Base-by-base conservation (phyloP, 768 basidiomycete genomes). In the Termitomyces sp. region DNA sequence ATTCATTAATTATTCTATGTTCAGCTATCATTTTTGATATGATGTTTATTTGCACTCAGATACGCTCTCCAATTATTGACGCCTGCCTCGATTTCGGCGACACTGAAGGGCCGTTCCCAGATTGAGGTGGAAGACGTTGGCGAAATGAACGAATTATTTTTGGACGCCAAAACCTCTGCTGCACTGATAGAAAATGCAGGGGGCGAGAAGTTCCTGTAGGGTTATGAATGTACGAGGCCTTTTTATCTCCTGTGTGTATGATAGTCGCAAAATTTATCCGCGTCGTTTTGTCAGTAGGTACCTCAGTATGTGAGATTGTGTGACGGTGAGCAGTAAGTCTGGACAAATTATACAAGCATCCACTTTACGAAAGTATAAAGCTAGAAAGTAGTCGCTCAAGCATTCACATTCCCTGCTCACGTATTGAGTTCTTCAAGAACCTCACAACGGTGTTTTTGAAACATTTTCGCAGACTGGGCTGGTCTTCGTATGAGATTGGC, bases 121-220 rank as follows among this genome's bases (percentile, higher is more conserved):
- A 93, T 98, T 56, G 83, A 86, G 60, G 73, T 87, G 3, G 94
- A 98, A 62, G 97, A 99, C 71, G 86, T 98, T 49, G 80, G 82
- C 34, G 95, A 98, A 80, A 94, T 97, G 88, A 88, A 88, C 62
- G 92, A 93, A 68, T 77, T 99, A 33, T 99, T 99, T 80, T 78
- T 98, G 65, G 95, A 98, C 71, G 94, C 96, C 20, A 96, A 95
- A 69, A 87, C 89, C 0, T 83, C 81, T 56, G 87, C 87, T n/a
- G 68, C 71, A 24, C 76, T 81, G 60, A 84, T 86, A 62, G 78
- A 71, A 37, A 75, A 73, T 26, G 75, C 71, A 59, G 65, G 65
- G 59, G 68, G 69, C 5, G 71, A 67, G n/a, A 62, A 59, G 30
- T 58, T 62, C 59, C 52, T 66, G 53, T 65, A 63, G 54, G 18